Evolutionary conservation across 495 filamentous ascomycete species (phyloP), one percentile per base, ranked within the genome.

Genomic region (Jackrogersella minutella): DNA sequence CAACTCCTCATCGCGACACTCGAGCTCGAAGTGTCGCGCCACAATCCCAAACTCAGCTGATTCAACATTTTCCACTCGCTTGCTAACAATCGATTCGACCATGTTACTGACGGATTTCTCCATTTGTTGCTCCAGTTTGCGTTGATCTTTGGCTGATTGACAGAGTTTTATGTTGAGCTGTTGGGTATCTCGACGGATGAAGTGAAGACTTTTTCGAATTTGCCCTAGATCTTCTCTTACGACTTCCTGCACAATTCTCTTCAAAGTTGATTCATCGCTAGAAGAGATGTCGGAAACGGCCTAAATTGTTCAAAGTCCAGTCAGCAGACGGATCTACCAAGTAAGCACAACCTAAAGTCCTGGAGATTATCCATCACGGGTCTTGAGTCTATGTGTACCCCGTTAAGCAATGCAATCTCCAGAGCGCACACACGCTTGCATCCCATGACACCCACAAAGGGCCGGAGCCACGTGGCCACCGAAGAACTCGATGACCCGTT

Each of bases 341-440:
- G 44, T 40, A 59, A 59, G 43, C 4, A 5, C 9, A 28, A 30
- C 31, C 22, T 57, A 34, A 46, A 26, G 47, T 47, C 54, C 54
- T 36, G 9, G 16, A 34, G 17, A 3, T 51, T n/a, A n/a, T 21
- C 28, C 21, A 31, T 16, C 44, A 13, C 16, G 36, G 22, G 16
- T 36, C 40, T 33, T 47, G 30, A 58, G 54, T 46, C 54, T 58
- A 46, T n/a, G 10, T 36, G 37, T 46, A 58, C 54, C 54, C 54
- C 54, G 41, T 47, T 58, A 36, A 24, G 54, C 11, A 58, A 58
- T 58, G 39, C 54, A 46, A 46, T 58, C 13, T n/a, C 30, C 17
- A 24, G 11, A 24, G 50, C 16, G 28, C 49, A 39, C 50, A 36
- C 50, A 37, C 1, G 44, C 44, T 30, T 5, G 10, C 2, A 22